Conservation (phyloP, 306 rosid species). For the Quillaja saponaria region DNA sequence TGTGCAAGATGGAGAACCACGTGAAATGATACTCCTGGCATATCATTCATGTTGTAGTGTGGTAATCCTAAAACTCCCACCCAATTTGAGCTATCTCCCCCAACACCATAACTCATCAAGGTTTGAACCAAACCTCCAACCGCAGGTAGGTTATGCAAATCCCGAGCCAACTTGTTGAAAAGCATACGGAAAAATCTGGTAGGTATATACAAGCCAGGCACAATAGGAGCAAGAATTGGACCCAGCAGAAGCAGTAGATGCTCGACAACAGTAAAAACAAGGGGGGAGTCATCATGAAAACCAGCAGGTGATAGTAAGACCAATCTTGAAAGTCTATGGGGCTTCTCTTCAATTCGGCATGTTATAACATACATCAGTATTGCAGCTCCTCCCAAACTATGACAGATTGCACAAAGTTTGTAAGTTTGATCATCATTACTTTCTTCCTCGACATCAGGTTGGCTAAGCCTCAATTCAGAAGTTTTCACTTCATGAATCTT, state of each 20-base stretch:
- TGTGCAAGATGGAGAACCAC: constrained; percentile 85
- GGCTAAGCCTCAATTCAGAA: constrained; percentile 66
- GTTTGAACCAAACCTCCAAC: constrained; percentile 95
- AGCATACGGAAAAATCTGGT: constrained; percentile 94
- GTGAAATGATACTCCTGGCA: constrained; percentile 83
- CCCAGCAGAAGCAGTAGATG: constrained; percentile 48
- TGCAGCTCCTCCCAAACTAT: constrained; percentile 95
- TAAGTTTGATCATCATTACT: constrained; percentile 61
- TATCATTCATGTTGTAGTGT: constrained; percentile 94
- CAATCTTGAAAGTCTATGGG: constrained; percentile 84
- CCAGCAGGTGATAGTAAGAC: constrained; percentile 88
- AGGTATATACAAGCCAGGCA: constrained; percentile 86
- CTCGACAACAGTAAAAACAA: constrained; percentile 60
- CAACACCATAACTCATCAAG: constrained; percentile 75
- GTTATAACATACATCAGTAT: constrained; percentile 70
- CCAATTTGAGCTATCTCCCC: constrained; percentile 99
- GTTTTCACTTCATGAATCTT: constrained; percentile 80
- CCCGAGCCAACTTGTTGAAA: constrained; percentile 83
- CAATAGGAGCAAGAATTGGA: constrained; percentile 64
- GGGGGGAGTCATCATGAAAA: constrained; percentile 72
- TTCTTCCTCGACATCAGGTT: constrained; percentile 62
- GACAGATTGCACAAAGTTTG: constrained; percentile 79
- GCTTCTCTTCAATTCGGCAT: constrained; percentile 61
- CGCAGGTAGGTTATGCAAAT: constrained; percentile 83
- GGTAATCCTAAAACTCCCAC: constrained; percentile 84